Conservation (phyloP, 768 basidiomycete genomes). For the Suillus subalutaceus region DNA sequence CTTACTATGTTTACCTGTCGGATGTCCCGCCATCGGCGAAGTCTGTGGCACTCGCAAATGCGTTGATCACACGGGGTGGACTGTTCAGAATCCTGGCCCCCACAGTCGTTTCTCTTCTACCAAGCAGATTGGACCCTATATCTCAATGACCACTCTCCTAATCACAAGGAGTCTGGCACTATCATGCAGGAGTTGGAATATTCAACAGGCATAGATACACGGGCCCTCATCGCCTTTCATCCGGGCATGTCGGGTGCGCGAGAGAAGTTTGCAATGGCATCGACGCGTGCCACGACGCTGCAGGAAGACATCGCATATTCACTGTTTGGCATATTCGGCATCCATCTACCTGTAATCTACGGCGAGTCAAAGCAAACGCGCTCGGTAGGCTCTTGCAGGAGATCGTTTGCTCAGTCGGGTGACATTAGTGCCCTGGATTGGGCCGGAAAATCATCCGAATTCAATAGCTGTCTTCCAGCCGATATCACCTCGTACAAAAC, state of each 20-base stretch:
- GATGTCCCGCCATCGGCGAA: not conserved
- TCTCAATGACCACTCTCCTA: not conserved
- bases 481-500: slow-evolving; percentile 1
- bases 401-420: slow-evolving; percentile 10
- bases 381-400: slow-evolving; percentile 2
- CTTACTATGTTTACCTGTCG: not conserved
- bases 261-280: not conserved
- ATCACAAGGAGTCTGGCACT: not conserved
- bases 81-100: not conserved
- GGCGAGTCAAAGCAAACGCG: slow-evolving; percentile 15
- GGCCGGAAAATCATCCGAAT: not conserved
- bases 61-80: not conserved
- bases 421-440: not conserved
- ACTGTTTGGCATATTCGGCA: not conserved
- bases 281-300: not conserved
- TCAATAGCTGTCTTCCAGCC: slow-evolving; percentile 2
- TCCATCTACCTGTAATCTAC: slow-evolving; percentile 18
- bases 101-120: not conserved
- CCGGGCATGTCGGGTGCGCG: not conserved
- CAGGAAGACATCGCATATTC: not conserved
- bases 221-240: not conserved
- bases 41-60: not conserved
- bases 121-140: not conserved
- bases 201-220: not conserved
- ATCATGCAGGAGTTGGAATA: not conserved